phyloP scores from a whole-genome alignment of 2,329 filamentous ascomycete species.

The Chrysoporthe deuterocubensis region DNA sequence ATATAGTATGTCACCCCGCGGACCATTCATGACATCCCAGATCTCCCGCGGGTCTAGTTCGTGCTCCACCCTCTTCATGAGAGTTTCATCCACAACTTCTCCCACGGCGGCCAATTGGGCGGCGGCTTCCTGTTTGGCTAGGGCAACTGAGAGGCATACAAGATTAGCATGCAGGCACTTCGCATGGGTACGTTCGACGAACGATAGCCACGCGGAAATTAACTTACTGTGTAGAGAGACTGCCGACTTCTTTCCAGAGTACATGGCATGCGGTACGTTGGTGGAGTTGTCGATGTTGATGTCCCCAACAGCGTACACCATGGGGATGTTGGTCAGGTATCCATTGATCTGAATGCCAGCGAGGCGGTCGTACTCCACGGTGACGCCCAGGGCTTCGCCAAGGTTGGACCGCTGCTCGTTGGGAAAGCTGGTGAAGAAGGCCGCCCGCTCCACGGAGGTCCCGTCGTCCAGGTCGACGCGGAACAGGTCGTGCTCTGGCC shows the following conservation, averaged over 20 bases:
- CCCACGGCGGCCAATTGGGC: conserved; percentile 36
- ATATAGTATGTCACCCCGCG: conserved; percentile 47
- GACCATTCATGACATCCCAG: conserved; percentile 52
- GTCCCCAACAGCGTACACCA: conserved; percentile 63
- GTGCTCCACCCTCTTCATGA: conserved; percentile 37
- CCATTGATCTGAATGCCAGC: conserved; percentile 46
- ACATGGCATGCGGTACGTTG: conserved; percentile 66
- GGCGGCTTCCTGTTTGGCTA: conserved; percentile 46
- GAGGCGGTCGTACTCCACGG: conserved; percentile 49
- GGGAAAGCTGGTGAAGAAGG: conserved; percentile 56
- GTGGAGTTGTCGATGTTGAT: conserved; percentile 63
- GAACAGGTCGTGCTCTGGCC: conserved; percentile 59
- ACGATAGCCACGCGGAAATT: background rate
- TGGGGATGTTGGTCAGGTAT: conserved; percentile 54
- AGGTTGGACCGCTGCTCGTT: conserved; percentile 52
- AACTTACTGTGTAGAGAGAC: conserved; percentile 61
- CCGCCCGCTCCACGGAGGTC: conserved; percentile 48
- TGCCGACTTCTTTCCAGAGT: conserved; percentile 60
- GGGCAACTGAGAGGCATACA: conserved; percentile 38
- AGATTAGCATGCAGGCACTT: background rate
- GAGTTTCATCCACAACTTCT: conserved; percentile 30
- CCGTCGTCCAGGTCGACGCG: conserved; percentile 56
- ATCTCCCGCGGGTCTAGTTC: conserved; percentile 45
- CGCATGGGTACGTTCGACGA: background rate
- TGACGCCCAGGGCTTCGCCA: conserved; percentile 51